These are phyloP conservation scores for Penicillium freii DNA, from an alignment of 2,329 filamentous ascomycete species.

Conservation along the genomic window DNA sequence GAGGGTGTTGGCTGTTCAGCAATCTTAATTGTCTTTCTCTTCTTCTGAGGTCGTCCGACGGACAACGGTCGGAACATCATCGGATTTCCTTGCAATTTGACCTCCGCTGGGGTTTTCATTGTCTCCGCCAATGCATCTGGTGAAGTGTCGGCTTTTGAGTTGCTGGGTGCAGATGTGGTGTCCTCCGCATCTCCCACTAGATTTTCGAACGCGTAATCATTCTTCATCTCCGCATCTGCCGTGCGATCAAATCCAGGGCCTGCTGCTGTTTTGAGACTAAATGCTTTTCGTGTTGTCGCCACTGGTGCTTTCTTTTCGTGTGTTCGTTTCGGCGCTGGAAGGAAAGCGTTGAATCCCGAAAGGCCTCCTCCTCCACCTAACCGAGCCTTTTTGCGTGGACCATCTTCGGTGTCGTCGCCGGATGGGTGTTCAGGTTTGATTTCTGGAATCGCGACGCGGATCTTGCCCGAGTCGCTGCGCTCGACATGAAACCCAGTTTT, in stretches of 20 bases:
- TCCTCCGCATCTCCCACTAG: constrained; percentile 36
- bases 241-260: constrained; percentile 76
- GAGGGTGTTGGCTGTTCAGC: constrained; percentile 20
- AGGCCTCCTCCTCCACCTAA: constrained; percentile 67
- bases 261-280: constrained; percentile 79
- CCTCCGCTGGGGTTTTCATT: constrained; percentile 29
- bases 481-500: constrained; percentile 71
- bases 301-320: constrained; percentile 33
- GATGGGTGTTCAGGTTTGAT: constrained; percentile 40
- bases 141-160: constrained; percentile 10
- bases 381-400: constrained; percentile 68
- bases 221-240: constrained; percentile 42
- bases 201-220: constrained; percentile 27
- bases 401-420: constrained; percentile 44
- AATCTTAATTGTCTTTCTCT: constrained; percentile 56
- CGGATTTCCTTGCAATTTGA: constrained; percentile 67
- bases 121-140: constrained; percentile 7
- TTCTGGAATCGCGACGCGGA: constrained; percentile 73
- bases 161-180: constrained; percentile 27
- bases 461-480: constrained; percentile 76
- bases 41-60: constrained; percentile 70
- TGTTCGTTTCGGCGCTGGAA: constrained; percentile 74
- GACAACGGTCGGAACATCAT: constrained; percentile 89
- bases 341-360: constrained; percentile 78
- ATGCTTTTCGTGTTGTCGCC: constrained; percentile 52